Conservation (phyloP, 2,329 filamentous ascomycete genomes). For the Epichloe sibirici region DNA sequence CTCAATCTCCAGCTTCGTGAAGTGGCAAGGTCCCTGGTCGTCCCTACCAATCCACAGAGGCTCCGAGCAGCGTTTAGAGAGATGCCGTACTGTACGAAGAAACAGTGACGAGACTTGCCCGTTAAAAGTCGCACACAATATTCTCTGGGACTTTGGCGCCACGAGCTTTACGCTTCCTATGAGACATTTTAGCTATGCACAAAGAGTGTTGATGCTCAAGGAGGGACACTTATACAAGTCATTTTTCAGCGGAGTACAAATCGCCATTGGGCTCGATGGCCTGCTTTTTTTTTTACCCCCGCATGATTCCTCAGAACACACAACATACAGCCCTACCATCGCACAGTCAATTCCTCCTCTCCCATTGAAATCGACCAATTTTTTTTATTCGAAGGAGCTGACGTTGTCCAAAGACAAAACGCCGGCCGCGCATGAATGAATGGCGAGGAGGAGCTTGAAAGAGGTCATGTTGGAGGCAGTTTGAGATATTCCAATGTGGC, state of each 20-base stretch:
- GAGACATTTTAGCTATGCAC: background rate
- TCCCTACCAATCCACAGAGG: conserved; percentile 6
- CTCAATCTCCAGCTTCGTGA: background rate
- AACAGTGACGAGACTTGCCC: background rate
- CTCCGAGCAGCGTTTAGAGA: conserved; percentile 1
- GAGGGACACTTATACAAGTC: background rate
- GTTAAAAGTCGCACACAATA: conserved; percentile 3
- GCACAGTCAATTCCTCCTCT: background rate
- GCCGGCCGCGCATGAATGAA: background rate
- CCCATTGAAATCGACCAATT: too few species aligned
- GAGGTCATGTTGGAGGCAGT: background rate
- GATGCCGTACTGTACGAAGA: background rate
- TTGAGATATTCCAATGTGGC: too few species aligned
- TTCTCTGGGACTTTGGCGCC: background rate
- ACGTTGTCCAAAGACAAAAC: background rate
- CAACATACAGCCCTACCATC: background rate
- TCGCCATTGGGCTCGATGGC: background rate
- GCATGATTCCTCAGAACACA: conserved; percentile 2
- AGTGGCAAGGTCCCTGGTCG: background rate
- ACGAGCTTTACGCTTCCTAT: background rate
- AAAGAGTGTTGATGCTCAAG: background rate
- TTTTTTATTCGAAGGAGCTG: background rate
- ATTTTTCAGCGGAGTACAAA: background rate
- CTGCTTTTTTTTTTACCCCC: background rate
- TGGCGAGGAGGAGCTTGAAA: background rate